Percentiles rank a stretch among this genome's conserved stretches.
phyloP scores from a whole-genome alignment of 495 filamentous ascomycete genomes.

The Xylaria venustula region DNA sequence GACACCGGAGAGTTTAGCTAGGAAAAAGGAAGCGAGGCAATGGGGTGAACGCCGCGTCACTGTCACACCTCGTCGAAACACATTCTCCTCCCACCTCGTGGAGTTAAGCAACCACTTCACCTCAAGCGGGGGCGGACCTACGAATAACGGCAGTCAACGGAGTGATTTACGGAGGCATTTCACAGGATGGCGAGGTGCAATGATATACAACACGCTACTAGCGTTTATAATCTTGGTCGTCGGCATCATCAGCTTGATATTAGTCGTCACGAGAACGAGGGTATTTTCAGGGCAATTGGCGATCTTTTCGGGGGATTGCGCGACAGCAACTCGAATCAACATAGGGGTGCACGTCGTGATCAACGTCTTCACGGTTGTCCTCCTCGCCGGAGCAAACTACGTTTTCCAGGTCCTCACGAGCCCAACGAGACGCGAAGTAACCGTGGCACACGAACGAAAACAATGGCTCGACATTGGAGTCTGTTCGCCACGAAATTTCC shows the following conservation, averaged over 20 bases:
- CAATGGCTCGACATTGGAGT: slow-evolving; percentile 56
- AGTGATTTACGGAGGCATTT: slow-evolving; percentile 26
- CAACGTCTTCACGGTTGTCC: slow-evolving; percentile 34
- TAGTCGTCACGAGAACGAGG: slow-evolving; percentile 32
- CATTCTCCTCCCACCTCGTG: slow-evolving; percentile 33
- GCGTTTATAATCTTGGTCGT: slow-evolving; percentile 36
- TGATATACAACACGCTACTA: slow-evolving; percentile 36
- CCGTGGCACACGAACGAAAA: slow-evolving; percentile 41
- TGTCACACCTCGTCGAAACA: slow-evolving; percentile 25
- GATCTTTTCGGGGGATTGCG: slow-evolving; percentile 36
- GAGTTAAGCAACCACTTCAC: slow-evolving; percentile 31
- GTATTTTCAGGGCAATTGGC: slow-evolving; percentile 29
- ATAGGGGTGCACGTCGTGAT: slow-evolving; percentile 37
- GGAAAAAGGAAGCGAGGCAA: slow-evolving; percentile 38
- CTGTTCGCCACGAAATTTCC: slow-evolving; percentile 49
- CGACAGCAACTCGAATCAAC: slow-evolving; percentile 28
- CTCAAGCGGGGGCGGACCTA: slow-evolving; percentile 1
- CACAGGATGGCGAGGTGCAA: slow-evolving; percentile 40
- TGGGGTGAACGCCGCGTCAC: slow-evolving; percentile 33
- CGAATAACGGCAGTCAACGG: slow-evolving; percentile 20
- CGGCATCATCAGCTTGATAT: slow-evolving; percentile 38
- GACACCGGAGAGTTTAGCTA: slow-evolving; percentile 41
- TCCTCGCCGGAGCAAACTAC: slow-evolving; percentile 47
- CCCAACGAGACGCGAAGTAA: slow-evolving; percentile 52
- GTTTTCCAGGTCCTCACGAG: slow-evolving; percentile 52